A percentile compares a stretch with the other conserved stretches of the same genome.
phyloP scores from a whole-genome alignment of 1,284 basidiomycete genomes.

The Cutaneotrichosporon cyanovorans region DNA sequence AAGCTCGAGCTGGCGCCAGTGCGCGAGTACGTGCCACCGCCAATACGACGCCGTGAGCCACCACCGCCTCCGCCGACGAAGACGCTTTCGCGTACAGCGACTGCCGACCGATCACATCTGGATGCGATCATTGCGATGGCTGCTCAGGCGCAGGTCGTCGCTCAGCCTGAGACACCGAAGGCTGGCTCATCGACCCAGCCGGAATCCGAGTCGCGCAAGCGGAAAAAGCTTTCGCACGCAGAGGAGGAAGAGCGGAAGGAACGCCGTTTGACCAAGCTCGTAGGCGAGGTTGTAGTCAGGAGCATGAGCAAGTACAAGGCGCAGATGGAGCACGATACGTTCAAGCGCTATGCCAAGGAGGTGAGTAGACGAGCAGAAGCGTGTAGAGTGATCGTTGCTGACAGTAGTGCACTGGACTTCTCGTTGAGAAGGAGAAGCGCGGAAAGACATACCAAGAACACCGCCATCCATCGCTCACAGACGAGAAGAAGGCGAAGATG shows the following conservation, averaged over 20 bases:
- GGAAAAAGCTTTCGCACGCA: constrained; percentile 28
- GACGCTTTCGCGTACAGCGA: constrained; percentile 9
- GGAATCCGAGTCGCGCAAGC: constrained; percentile 16
- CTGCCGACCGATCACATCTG: constrained; percentile 31
- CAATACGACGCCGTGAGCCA: constrained; percentile 11
- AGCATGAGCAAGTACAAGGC: constrained; percentile 83
- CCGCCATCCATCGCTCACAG: constrained; percentile 63
- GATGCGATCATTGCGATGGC: constrained; percentile 46
- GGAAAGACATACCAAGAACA: constrained; percentile 64
- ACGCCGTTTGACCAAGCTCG: constrained; percentile 71
- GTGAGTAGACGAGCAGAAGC: too few relatives aligned
- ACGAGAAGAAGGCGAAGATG: constrained; percentile 82
- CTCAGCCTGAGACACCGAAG: constrained; percentile 29
- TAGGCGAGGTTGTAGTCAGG: constrained; percentile 83
- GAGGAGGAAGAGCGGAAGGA: constrained; percentile 55
- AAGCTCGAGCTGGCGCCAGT: constrained; percentile 32
- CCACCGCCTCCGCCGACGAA: constrained; percentile 19
- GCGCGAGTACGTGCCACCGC: constrained; percentile 19
- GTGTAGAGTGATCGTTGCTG: background rate
- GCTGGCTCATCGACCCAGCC: constrained; percentile 21
- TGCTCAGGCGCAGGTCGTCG: constrained; percentile 19
- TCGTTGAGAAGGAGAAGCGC: constrained; percentile 90
- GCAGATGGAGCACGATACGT: constrained; percentile 70
- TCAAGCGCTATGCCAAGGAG: constrained; percentile 95
- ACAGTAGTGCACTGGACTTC: constrained; percentile 62